phyloP scores from a whole-genome alignment of 2,329 filamentous ascomycete genomes.

The Beauveria sp. region DNA sequence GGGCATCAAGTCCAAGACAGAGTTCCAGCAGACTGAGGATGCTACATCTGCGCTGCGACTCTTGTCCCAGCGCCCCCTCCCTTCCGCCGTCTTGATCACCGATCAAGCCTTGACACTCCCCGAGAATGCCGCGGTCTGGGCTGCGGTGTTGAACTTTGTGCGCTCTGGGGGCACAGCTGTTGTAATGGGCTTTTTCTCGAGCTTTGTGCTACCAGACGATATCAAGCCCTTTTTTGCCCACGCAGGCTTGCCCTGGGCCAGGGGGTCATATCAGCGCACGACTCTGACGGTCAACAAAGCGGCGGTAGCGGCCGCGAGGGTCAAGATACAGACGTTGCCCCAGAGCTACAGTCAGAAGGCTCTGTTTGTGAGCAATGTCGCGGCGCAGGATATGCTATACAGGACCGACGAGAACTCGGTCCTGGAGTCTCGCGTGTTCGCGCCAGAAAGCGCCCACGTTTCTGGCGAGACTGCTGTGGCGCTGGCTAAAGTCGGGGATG shows the following conservation, averaged over 20 bases:
- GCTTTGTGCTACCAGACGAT: not conserved
- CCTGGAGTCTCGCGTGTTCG: not conserved
- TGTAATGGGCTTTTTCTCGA: constrained; percentile 16
- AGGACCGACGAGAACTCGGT: not conserved
- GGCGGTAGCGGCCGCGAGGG: too few species aligned
- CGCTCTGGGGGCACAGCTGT: constrained; percentile 12
- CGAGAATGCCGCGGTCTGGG: constrained; percentile 12
- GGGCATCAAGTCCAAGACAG: constrained; percentile 3
- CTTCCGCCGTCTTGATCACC: constrained; percentile 13
- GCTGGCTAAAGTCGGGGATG: constrained; percentile 20
- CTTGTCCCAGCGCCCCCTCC: constrained; percentile 5
- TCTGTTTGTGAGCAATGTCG: not conserved
- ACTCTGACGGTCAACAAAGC: not conserved
- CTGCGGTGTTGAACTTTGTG: constrained; percentile 14
- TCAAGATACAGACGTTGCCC: not conserved
- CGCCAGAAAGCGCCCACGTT: not conserved
- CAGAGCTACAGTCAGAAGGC: not conserved
- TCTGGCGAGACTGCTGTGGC: constrained; percentile 17
- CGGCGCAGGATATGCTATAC: not conserved
- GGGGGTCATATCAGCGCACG: not conserved
- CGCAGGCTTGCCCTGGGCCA: not conserved
- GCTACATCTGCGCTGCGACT: constrained; percentile 3
- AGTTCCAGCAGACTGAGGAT: constrained; percentile 5
- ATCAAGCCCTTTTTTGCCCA: constrained; percentile 2
- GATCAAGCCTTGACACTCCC: constrained; percentile 12